Base-by-base conservation (phyloP, 1,284 basidiomycete species). In the Limonomyces culmigenus region DNA sequence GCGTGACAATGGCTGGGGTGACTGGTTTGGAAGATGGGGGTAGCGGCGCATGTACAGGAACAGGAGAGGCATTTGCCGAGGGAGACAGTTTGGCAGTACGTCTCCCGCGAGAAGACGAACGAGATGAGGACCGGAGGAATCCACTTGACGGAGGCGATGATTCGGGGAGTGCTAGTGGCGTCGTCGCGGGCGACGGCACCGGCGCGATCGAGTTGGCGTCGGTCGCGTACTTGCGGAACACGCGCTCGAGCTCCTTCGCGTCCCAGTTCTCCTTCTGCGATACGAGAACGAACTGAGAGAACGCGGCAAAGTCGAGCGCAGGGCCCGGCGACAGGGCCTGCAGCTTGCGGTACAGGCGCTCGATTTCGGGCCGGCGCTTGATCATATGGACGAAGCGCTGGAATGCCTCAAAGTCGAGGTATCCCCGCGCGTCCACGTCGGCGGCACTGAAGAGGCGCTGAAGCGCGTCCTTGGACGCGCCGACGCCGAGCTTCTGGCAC, bases 341-440 rank as follows among this genome's bases (percentile, higher is more conserved):
- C n/a, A n/a, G n/a, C n/a, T n/a, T 65, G 45, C 67, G 65, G 52
- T 75, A 79, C 2, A 91, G 50, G 2, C 59, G 48, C 36, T 83
- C 75, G 2, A 97, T 58, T 43, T 97, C 93, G 0, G 78, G 74
- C 15, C 92, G 68, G 2, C 70, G 65, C 50, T 93, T 93, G 37
- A 95, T 64, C 5, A 81, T 59, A 49, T 80, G 83, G 44, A 96
- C 85, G 42, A 97, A 91, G 12, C 62, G 61, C 42, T 81, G 80
- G 50, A 97, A 97, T 41, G 83, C 78, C 2, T 66, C 51, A 50
- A 92, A 89, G 53, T 91, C 77, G 29, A 98, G 70, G 42, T 65
- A 81, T 3, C 70, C 71, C 2, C 65, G 63, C n/a, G 66, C 58
- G 30, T 70, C 60, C 3, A 53, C 52, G 50, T 92, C 87, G 1